Conservation (phyloP, 129 eudicot genomes). For the Helichrysum umbraculigerum region DNA sequence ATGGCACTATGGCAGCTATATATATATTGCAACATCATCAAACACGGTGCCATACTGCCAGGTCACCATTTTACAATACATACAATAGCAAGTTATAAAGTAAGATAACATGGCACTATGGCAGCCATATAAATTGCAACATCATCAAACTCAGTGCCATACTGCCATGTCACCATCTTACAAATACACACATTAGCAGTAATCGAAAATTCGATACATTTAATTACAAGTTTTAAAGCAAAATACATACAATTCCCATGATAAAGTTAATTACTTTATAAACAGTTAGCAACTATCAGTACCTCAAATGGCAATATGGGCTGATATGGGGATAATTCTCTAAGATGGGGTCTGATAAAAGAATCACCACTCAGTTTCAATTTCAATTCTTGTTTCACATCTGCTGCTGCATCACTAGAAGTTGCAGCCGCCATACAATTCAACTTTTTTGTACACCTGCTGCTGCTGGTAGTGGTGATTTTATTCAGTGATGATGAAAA, state of each 20-base stretch:
- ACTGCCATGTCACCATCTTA: no score
- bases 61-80: no score
- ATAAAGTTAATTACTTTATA: background rate
- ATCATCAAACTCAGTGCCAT: background rate
- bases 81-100: no score
- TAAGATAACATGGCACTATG: background rate
- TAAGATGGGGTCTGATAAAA: constrained; percentile 85
- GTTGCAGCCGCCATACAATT: constrained; percentile 52
- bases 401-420: constrained; percentile 34
- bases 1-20: background rate
- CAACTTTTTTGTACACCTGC: constrained; percentile 20
- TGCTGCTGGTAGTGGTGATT: background rate
- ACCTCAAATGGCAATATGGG: constrained; percentile 97
- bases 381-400: constrained; percentile 20
- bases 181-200: no score
- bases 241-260: background rate
- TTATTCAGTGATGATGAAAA: background rate
- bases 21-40: background rate
- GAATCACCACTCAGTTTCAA: constrained; percentile 67
- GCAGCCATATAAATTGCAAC: background rate
- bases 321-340: constrained; percentile 81
- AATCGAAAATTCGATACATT: no score
- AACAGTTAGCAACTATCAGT: background rate
- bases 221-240: background rate
- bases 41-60: no score